Conservation (phyloP, 371 early-diverging fungal species). For the Mortierella sp. region DNA sequence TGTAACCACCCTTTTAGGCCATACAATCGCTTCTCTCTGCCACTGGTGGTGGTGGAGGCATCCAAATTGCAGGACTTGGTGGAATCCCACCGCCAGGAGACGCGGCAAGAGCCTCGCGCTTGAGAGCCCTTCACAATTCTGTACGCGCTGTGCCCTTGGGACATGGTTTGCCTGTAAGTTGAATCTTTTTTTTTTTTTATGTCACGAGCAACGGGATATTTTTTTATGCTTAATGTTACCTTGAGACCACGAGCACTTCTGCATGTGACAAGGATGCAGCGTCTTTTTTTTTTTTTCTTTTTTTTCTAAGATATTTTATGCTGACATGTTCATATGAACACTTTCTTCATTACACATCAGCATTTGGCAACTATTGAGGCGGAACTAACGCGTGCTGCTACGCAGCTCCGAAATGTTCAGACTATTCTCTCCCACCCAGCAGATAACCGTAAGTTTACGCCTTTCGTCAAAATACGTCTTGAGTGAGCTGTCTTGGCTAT, state of each 20-base stretch:
- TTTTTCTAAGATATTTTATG: not conserved
- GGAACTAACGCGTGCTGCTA: slow-evolving; percentile 38
- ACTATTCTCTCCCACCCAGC: slow-evolving; percentile 45
- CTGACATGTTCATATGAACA: slow-evolving; percentile 3
- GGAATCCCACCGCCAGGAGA: slow-evolving; percentile 1
- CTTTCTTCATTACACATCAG: slow-evolving; percentile 12
- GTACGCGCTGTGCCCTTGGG: slow-evolving; percentile 25
- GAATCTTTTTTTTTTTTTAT: too few species aligned
- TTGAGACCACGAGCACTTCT: not conserved
- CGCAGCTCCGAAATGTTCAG: slow-evolving; percentile 47
- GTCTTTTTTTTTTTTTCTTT: not conserved
- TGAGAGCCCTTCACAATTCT: slow-evolving; percentile 16
- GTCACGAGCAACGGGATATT: slow-evolving; percentile 21
- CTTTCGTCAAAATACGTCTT: not conserved
- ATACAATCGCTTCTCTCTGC: slow-evolving; percentile 24
- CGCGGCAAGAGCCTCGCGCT: slow-evolving; percentile 16
- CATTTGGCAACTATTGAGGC: slow-evolving; percentile 46
- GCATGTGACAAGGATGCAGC: slow-evolving; percentile 6
- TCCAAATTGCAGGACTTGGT: slow-evolving; percentile 4
- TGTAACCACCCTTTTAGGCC: slow-evolving; percentile 5
- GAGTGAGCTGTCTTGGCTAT: not conserved
- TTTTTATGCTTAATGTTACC: not conserved
- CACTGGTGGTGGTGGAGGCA: not conserved
- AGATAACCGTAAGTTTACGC: slow-evolving; percentile 28
- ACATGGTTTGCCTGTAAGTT: slow-evolving; percentile 38